Conservation (phyloP, 768 basidiomycete species). For the Lactarius sanguifluus region DNA sequence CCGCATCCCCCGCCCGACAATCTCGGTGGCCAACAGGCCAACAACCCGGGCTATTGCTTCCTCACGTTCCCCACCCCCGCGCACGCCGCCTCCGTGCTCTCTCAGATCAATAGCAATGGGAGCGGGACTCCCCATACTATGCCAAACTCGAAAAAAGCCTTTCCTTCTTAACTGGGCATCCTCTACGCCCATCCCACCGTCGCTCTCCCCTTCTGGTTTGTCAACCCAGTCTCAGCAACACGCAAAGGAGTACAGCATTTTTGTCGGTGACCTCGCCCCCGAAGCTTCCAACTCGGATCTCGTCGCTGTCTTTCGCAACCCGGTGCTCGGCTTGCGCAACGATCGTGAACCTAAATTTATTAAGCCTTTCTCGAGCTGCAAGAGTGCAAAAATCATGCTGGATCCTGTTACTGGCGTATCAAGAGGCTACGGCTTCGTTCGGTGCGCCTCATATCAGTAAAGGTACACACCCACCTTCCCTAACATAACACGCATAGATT, state of each 20-base stretch:
- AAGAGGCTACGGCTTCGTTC: constrained; percentile 90
- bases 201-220: constrained; percentile 38
- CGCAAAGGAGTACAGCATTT: constrained; percentile 89
- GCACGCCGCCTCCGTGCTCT: constrained; percentile 67
- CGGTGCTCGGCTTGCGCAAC: constrained; percentile 78
- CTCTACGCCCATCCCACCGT: constrained; percentile 38
- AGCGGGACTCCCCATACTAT: constrained; percentile 55
- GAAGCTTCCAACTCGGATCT: constrained; percentile 94
- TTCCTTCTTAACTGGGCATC: constrained; percentile 82
- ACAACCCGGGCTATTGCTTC: constrained; percentile 88
- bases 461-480: constrained; percentile 24
- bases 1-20: constrained; percentile 62
- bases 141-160: constrained; percentile 80
- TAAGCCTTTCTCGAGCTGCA: constrained; percentile 85
- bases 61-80: constrained; percentile 76
- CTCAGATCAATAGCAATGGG: constrained; percentile 55
- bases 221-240: constrained; percentile 52
- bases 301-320: constrained; percentile 91
- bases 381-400: constrained; percentile 94
- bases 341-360: constrained; percentile 89
- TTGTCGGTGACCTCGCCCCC: constrained; percentile 90
- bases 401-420: constrained; percentile 88
- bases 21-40: constrained; percentile 60
- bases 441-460: constrained; percentile 46
- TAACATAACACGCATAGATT: constrained; percentile 51